Evolutionary conservation across 257 asterid genomes (phyloP).

Genomic region (Buddleja alternifolia): DNA sequence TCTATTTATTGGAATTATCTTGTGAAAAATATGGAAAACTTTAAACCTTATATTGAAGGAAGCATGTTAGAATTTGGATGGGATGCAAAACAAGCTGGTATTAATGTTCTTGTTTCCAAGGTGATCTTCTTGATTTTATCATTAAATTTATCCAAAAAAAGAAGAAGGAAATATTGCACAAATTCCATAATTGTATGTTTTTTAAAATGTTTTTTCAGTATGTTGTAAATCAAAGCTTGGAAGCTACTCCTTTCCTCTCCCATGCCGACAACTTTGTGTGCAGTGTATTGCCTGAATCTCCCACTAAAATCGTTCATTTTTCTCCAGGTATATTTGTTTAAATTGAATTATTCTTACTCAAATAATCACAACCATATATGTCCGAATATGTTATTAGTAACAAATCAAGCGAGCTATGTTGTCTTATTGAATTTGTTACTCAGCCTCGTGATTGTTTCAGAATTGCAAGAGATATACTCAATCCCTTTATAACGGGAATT

Average conservation of each 20-base stretch:
- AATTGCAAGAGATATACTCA: too few relatives aligned
- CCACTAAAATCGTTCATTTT: constrained; percentile 27
- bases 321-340: constrained; percentile 36
- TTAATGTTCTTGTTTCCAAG: constrained; percentile 52
- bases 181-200: not conserved
- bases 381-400: too few relatives aligned
- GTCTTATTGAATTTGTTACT: too few relatives aligned
- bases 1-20: constrained; percentile 39
- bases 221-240: constrained; percentile 26
- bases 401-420: too few relatives aligned
- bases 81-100: constrained; percentile 63
- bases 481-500: too few relatives aligned
- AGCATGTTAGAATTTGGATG: constrained; percentile 50
- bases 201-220: constrained; percentile 20
- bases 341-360: too few relatives aligned
- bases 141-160: not conserved
- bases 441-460: too few relatives aligned
- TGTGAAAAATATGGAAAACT: constrained; percentile 29
- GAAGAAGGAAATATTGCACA: not conserved
- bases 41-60: constrained; percentile 33
- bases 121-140: constrained; percentile 10
- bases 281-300: constrained; percentile 46
- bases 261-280: constrained; percentile 44
- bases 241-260: constrained; percentile 35
- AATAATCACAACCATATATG: too few relatives aligned